A percentile compares a stretch with the other conserved stretches of the same genome.
These are phyloP conservation scores for Nicotiana rustica DNA, from an alignment of 305 asterid genomes.

Conservation along the genomic window DNA sequence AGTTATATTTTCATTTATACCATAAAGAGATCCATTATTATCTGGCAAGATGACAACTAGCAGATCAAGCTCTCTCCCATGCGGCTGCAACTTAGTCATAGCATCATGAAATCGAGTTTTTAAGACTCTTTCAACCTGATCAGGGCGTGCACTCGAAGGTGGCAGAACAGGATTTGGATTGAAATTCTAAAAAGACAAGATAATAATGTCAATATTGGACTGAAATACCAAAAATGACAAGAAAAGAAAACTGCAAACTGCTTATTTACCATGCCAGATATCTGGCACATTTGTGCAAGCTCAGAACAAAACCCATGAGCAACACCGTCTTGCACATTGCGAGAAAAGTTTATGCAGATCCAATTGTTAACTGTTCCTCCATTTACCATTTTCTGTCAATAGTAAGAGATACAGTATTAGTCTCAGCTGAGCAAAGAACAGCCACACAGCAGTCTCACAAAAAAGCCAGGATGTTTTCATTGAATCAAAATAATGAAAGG, in stretches of 20 bases:
- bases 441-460: background rate
- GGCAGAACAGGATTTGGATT: constrained; percentile 82
- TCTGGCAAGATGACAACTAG: constrained; percentile 86
- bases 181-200: constrained; percentile 57
- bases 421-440: background rate
- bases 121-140: constrained; percentile 80
- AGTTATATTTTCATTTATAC: constrained; percentile 46
- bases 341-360: constrained; percentile 85
- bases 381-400: constrained; percentile 57
- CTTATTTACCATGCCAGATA: constrained; percentile 86
- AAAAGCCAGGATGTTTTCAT: background rate
- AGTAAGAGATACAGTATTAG: background rate
- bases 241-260: background rate
- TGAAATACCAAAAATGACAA: background rate
- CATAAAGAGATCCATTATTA: constrained; percentile 92
- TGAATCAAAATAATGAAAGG: background rate
- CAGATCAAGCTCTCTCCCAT: constrained; percentile 83
- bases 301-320: constrained; percentile 73
- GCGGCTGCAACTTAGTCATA: constrained; percentile 62
- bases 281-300: constrained; percentile 86
- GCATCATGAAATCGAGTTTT: constrained; percentile 81
- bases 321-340: constrained; percentile 65
- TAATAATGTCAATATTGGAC: background rate
- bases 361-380: constrained; percentile 78
- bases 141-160: constrained; percentile 70